Conservation (phyloP, 1,139 yeast species). For the Kodamaea ohmeri region DNA sequence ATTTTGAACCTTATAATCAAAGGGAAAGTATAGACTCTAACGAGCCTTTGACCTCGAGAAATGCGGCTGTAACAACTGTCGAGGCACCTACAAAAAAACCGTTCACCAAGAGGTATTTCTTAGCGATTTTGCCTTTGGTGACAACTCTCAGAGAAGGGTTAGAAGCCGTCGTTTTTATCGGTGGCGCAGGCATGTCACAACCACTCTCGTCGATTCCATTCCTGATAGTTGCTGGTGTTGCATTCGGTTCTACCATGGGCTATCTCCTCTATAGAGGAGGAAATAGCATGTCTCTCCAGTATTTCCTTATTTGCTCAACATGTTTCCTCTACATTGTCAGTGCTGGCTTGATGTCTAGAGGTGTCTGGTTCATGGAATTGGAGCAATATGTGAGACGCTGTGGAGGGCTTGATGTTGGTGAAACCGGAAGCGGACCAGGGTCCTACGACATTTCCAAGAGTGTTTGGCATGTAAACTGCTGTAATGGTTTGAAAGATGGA, state of each 20-base stretch:
- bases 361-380: slow-evolving; percentile 46
- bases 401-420: slow-evolving; percentile 46
- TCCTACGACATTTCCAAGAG: slow-evolving; percentile 42
- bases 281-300: slow-evolving; percentile 40
- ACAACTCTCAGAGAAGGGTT: slow-evolving; percentile 49
- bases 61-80: slow-evolving; percentile 1
- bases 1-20: slow-evolving; percentile 8
- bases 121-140: slow-evolving; percentile 44
- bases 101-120: slow-evolving; percentile 34
- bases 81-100: slow-evolving; percentile 4
- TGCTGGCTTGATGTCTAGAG: slow-evolving; percentile 47
- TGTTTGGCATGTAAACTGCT: slow-evolving; percentile 52
- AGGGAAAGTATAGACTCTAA: slow-evolving; percentile 16
- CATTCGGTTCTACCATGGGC: slow-evolving; percentile 37
- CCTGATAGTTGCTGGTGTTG: slow-evolving; percentile 35
- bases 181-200: slow-evolving; percentile 45
- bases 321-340: slow-evolving; percentile 45
- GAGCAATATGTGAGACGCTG: slow-evolving; percentile 41
- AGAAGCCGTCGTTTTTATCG: slow-evolving; percentile 48
- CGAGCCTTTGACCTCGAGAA: slow-evolving; percentile 14
- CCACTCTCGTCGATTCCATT: slow-evolving; percentile 39
- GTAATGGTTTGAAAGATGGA: slow-evolving; percentile 46
- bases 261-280: slow-evolving; percentile 41
- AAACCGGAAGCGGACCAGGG: slow-evolving; percentile 50
- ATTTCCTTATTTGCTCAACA: slow-evolving; percentile 40